Evolutionary conservation across 805 yeast species (phyloP).

Genomic region (Ogataea neopini): DNA sequence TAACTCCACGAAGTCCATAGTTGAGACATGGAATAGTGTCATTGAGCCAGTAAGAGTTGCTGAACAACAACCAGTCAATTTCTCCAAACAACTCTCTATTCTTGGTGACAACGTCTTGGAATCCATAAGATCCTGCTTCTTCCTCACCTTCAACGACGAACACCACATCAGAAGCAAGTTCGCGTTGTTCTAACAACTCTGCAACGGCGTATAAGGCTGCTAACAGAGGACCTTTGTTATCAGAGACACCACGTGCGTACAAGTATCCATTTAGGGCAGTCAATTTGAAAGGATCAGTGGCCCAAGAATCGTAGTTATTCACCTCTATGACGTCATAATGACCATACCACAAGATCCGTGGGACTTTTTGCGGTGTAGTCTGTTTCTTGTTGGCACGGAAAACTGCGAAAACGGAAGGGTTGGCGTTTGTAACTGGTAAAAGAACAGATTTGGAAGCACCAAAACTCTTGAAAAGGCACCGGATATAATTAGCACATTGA

Average conservation of each 20-base stretch:
- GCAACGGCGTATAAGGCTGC: constrained; percentile 89
- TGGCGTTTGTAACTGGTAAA: constrained; percentile 73
- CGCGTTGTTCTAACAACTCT: constrained; percentile 52
- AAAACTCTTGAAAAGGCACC: constrained; percentile 57
- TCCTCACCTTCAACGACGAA: constrained; percentile 94
- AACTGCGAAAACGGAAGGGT: constrained; percentile 80
- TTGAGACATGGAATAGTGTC: constrained; percentile 87
- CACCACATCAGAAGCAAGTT: constrained; percentile 69
- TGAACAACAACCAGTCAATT: constrained; percentile 85
- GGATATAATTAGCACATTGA: constrained; percentile 77
- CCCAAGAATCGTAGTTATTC: constrained; percentile 58
- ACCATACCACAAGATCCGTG: constrained; percentile 83
- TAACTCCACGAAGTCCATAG: constrained; percentile 91
- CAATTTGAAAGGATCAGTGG: constrained; percentile 73
- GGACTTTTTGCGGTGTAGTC: constrained; percentile 6
- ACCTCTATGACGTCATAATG: constrained; percentile 96
- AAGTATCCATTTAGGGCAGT: constrained; percentile 81
- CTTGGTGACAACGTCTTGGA: constrained; percentile 61
- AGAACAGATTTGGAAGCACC: constrained; percentile 72
- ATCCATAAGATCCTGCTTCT: constrained; percentile 89
- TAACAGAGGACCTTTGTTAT: constrained; percentile 89
- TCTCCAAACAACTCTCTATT: constrained; percentile 59
- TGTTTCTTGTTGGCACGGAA: constrained; percentile 50
- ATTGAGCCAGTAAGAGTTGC: constrained; percentile 94
- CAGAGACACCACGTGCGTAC: constrained; percentile 91